These are phyloP conservation scores for Xerocomellus intermedius DNA, from an alignment of 768 basidiomycete species.

Conservation along the genomic window DNA sequence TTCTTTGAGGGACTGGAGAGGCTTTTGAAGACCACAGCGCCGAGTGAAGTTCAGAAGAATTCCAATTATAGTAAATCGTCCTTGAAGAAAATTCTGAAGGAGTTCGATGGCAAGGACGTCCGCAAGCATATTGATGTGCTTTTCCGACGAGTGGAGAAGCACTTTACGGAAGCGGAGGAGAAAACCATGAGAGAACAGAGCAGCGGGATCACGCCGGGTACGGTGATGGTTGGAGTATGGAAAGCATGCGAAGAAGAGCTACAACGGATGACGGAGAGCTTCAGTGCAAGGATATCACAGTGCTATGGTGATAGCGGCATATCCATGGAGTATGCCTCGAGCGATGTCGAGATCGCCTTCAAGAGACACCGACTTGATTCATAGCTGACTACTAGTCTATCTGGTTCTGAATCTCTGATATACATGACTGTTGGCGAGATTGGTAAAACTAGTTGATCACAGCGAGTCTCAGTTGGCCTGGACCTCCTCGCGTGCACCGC, in stretches of 20 bases:
- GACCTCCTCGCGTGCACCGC: not conserved
- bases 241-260: conserved; percentile 87
- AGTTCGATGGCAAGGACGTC: conserved; percentile 84
- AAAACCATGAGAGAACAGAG: conserved; percentile 54
- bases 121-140: conserved; percentile 85
- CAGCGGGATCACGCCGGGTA: conserved; percentile 56
- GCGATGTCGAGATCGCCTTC: conserved; percentile 79
- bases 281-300: conserved; percentile 64
- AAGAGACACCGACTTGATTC: conserved; percentile 52
- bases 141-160: conserved; percentile 92
- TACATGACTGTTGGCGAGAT: conserved; percentile 3
- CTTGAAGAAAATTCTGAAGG: conserved; percentile 83
- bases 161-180: conserved; percentile 83
- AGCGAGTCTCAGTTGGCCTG: conserved; percentile 14
- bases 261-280: conserved; percentile 66
- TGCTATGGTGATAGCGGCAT: conserved; percentile 78
- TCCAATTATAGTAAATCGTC: conserved; percentile 71
- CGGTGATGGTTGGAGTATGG: conserved; percentile 84
- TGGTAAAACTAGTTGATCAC: not conserved
- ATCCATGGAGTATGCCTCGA: conserved; percentile 66
- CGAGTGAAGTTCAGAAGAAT: conserved; percentile 74
- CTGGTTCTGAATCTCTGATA: not conserved
- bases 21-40: conserved; percentile 75
- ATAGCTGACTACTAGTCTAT: conserved; percentile 14
- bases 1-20: conserved; percentile 92